Conservation (phyloP, 495 filamentous ascomycete genomes). For the Neurospora africana region DNA sequence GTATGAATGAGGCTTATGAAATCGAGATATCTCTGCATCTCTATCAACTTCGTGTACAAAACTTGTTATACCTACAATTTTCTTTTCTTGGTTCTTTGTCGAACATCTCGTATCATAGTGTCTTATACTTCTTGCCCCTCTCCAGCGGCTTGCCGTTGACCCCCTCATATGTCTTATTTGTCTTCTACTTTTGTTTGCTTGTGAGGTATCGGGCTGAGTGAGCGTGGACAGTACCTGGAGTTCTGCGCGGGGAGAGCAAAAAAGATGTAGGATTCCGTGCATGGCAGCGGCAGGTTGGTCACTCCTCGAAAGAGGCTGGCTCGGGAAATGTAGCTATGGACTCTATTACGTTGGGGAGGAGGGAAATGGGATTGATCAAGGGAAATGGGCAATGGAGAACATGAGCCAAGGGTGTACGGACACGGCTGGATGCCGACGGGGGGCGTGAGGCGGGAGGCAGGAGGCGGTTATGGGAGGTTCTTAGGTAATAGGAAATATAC, state of each 20-base stretch:
- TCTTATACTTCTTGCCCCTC: background rate
- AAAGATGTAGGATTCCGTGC: background rate
- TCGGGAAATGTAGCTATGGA: background rate
- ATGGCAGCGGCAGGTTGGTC: background rate
- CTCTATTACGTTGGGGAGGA: background rate
- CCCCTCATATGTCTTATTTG: background rate
- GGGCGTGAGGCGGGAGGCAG: too few relatives aligned
- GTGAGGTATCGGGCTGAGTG: background rate
- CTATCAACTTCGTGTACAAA: slow-evolving; percentile 1
- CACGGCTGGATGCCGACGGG: background rate
- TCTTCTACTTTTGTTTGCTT: background rate
- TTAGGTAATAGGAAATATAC: background rate
- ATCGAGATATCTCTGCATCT: slow-evolving; percentile 21
- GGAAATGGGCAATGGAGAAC: background rate
- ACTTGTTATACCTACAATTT: background rate
- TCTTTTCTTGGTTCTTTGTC: slow-evolving; percentile 5
- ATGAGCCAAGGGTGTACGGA: slow-evolving; percentile 1
- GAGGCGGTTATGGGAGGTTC: background rate
- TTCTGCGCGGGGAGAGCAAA: background rate
- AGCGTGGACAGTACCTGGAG: background rate
- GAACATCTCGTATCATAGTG: background rate
- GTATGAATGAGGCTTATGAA: slow-evolving; percentile 20
- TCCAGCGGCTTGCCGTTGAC: background rate
- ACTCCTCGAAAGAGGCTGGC: background rate
- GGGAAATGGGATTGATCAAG: background rate